These are phyloP conservation scores for Camellia granthamiana DNA, from an alignment of 148 eudicot species.

Conservation along the genomic window DNA sequence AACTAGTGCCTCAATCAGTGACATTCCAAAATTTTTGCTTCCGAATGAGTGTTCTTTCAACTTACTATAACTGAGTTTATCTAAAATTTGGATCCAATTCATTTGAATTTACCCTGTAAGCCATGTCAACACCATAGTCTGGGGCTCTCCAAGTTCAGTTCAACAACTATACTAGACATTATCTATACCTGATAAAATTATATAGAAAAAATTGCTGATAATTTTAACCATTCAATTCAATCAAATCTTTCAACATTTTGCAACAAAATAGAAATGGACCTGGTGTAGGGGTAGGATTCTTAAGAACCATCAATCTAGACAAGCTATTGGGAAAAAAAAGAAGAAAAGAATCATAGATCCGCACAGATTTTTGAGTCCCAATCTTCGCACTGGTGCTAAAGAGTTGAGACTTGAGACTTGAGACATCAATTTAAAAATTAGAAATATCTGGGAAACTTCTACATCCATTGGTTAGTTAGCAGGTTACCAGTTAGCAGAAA, in stretches of 20 bases:
- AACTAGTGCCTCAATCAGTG: background rate
- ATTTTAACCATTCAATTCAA: background rate
- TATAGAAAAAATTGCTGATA: too few species aligned
- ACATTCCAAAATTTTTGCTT: background rate
- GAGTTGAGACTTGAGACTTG: background rate
- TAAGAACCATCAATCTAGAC: too few species aligned
- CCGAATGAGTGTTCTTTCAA: background rate
- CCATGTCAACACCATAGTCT: background rate
- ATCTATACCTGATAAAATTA: background rate
- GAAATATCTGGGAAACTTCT: background rate
- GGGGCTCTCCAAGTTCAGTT: background rate
- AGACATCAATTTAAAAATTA: background rate
- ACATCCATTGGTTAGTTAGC: background rate
- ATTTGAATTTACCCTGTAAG: background rate
- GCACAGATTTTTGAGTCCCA: background rate
- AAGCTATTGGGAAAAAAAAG: too few species aligned
- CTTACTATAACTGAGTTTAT: background rate
- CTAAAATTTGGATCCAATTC: background rate
- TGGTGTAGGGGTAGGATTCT: background rate
- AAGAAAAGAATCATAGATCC: background rate
- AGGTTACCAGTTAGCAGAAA: background rate
- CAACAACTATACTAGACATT: too few species aligned
- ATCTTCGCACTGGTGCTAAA: background rate
- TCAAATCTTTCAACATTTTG: background rate
- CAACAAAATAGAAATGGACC: background rate